Conservation (phyloP, 441 rosid genomes). For the Bocquillonia castaneifolia region DNA sequence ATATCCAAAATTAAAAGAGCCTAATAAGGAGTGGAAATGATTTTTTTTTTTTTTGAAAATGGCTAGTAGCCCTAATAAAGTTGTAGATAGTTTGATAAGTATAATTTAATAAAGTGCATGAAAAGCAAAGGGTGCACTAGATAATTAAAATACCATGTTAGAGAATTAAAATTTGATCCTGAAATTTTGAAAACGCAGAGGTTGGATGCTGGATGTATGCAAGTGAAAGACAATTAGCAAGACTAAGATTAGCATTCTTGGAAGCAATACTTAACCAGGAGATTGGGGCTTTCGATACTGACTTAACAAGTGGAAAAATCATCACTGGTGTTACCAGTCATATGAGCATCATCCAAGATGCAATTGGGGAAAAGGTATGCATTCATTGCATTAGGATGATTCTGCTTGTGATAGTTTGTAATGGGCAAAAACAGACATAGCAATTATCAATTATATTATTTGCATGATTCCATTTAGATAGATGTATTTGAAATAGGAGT, state of each 20-base stretch:
- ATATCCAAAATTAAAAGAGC: too few relatives aligned
- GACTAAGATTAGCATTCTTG: slow-evolving; percentile 39
- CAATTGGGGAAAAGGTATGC: slow-evolving; percentile 57
- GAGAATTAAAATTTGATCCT: neutral
- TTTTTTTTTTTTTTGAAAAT: too few relatives aligned
- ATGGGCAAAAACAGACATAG: too few relatives aligned
- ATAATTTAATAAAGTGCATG: neutral
- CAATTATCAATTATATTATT: too few relatives aligned
- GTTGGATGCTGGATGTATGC: slow-evolving; percentile 65
- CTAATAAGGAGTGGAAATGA: too few relatives aligned
- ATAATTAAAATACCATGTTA: neutral
- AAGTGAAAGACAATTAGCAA: slow-evolving; percentile 52
- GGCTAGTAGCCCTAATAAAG: too few relatives aligned
- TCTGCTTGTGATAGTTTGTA: too few relatives aligned
- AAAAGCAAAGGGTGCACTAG: neutral
- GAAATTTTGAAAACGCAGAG: slow-evolving; percentile 33
- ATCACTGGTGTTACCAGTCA: slow-evolving; percentile 47
- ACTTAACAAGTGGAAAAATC: slow-evolving; percentile 46
- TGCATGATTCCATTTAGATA: too few relatives aligned
- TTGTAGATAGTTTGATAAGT: too few relatives aligned
- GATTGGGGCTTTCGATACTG: slow-evolving; percentile 59
- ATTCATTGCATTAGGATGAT: too few relatives aligned
- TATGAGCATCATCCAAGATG: slow-evolving; percentile 58
- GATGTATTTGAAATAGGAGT: too few relatives aligned
- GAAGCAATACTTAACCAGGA: slow-evolving; percentile 52